Evolutionary conservation across 1,284 basidiomycete genomes (phyloP).

Genomic region (Sphagnurus paluster): DNA sequence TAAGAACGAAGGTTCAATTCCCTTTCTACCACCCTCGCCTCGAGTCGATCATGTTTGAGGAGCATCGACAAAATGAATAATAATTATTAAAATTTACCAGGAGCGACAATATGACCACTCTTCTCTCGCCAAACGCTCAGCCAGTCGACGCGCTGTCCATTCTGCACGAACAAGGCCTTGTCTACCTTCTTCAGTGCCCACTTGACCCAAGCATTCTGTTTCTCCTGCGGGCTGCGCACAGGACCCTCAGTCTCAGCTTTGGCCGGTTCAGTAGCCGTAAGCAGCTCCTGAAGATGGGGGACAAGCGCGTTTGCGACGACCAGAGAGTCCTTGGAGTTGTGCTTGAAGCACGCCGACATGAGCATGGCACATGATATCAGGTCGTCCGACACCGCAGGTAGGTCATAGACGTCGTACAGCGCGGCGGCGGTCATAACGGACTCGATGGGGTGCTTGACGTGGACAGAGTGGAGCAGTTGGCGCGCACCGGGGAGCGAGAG

Average conservation of each 20-base stretch:
- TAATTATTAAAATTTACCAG: constrained; percentile 14
- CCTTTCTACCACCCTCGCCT: no score
- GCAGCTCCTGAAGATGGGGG: constrained; percentile 37
- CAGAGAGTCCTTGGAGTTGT: constrained; percentile 36
- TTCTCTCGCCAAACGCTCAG: constrained; percentile 27
- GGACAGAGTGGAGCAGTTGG: constrained; percentile 51
- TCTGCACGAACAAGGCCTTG: constrained; percentile 26
- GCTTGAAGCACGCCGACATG: constrained; percentile 50
- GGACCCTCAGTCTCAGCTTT: constrained; percentile 20
- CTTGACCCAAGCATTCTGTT: constrained; percentile 37
- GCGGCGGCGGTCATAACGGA: constrained; percentile 49
- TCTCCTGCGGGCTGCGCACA: constrained; percentile 24
- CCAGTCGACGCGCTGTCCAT: constrained; percentile 23
- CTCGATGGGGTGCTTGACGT: constrained; percentile 44
- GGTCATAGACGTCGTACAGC: constrained; percentile 51
- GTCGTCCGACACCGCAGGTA: constrained; percentile 54
- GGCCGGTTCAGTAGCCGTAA: constrained; percentile 29
- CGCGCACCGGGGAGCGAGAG: constrained; percentile 55
- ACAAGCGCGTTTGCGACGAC: constrained; percentile 46
- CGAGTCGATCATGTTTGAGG: no score
- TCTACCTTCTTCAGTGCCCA: constrained; percentile 42
- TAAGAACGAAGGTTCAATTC: no score
- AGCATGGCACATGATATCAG: constrained; percentile 58
- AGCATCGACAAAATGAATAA: no score
- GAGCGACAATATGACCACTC: constrained; percentile 24